These are phyloP conservation scores for Pseudofabraea citricarpa DNA, from an alignment of 2,329 filamentous ascomycete species.

Conservation along the genomic window DNA sequence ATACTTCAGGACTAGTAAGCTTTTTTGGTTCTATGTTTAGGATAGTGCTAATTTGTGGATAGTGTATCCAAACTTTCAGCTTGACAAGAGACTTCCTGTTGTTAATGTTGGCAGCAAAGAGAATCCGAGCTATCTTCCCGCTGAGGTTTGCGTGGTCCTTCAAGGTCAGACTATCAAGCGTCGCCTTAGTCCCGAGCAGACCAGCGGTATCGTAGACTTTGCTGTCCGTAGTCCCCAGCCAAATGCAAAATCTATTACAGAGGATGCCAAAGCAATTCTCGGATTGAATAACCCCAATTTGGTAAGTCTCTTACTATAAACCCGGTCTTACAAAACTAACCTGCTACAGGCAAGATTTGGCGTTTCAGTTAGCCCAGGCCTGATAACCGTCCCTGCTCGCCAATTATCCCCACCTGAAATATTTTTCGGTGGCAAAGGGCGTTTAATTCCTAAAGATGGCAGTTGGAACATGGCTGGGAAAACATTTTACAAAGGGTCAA, in stretches of 20 bases:
- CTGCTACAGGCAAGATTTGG: slow-evolving; percentile 48
- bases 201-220: slow-evolving; percentile 64
- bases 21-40: background rate
- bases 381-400: slow-evolving; percentile 70
- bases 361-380: slow-evolving; percentile 46
- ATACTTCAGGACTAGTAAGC: slow-evolving; percentile 45
- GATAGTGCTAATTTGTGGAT: background rate
- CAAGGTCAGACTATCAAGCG: slow-evolving; percentile 59
- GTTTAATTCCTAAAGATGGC: slow-evolving; percentile 46
- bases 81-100: slow-evolving; percentile 42
- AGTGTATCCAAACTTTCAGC: slow-evolving; percentile 47
- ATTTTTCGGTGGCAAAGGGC: too few relatives aligned
- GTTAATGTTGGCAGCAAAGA: slow-evolving; percentile 59
- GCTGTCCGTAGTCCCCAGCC: slow-evolving; percentile 61
- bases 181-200: slow-evolving; percentile 57
- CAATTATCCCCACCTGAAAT: slow-evolving; percentile 59
- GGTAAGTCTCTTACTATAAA: slow-evolving; percentile 7
- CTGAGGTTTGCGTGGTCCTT: slow-evolving; percentile 59
- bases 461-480: slow-evolving; percentile 65
- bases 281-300: slow-evolving; percentile 47
- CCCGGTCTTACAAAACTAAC: background rate
- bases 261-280: slow-evolving; percentile 50
- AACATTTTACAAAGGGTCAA: slow-evolving; percentile 49
- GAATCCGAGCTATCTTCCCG: slow-evolving; percentile 60
- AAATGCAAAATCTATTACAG: slow-evolving; percentile 64